A percentile compares a stretch with the other conserved stretches of the same genome.
Evolutionary conservation across 306 rosid genomes (phyloP).

Genomic region (Quercus robur): DNA sequence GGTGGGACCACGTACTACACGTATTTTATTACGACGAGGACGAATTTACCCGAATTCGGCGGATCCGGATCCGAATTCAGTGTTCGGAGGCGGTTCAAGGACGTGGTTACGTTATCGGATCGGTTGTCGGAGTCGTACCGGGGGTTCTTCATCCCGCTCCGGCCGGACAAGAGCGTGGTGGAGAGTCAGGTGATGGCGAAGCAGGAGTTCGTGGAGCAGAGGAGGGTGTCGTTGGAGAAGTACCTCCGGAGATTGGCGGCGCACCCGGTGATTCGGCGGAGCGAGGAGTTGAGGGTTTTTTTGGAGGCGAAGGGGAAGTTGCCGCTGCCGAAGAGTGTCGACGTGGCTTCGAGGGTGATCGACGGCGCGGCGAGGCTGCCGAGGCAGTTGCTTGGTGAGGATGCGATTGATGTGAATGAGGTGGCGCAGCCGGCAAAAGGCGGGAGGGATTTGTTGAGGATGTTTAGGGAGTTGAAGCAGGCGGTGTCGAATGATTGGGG

Average conservation of each 20-base stretch:
- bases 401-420: slow-evolving; percentile 43
- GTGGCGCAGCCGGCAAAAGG: slow-evolving; percentile 82
- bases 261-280: slow-evolving; percentile 80
- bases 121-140: slow-evolving; percentile 77
- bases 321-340: slow-evolving; percentile 51
- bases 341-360: slow-evolving; percentile 81
- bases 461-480: slow-evolving; percentile 88
- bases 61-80: slow-evolving; percentile 48
- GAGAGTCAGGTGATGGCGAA: slow-evolving; percentile 97
- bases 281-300: slow-evolving; percentile 78
- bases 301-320: slow-evolving; percentile 72
- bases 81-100: slow-evolving; percentile 78
- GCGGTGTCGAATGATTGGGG: slow-evolving; percentile 82
- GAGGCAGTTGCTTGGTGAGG: slow-evolving; percentile 61
- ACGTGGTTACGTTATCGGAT: slow-evolving; percentile 80
- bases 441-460: slow-evolving; percentile 84
- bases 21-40: slow-evolving; percentile 70
- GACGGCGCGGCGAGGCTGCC: slow-evolving; percentile 91
- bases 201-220: slow-evolving; percentile 92
- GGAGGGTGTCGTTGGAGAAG: slow-evolving; percentile 82
- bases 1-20: slow-evolving; percentile 62
- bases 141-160: slow-evolving; percentile 72
- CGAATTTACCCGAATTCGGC: slow-evolving; percentile 64
- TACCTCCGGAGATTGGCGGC: slow-evolving; percentile 65
- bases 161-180: slow-evolving; percentile 92